Conservation (phyloP, 2,329 filamentous ascomycete species). For the Aspergillus clavatus region DNA sequence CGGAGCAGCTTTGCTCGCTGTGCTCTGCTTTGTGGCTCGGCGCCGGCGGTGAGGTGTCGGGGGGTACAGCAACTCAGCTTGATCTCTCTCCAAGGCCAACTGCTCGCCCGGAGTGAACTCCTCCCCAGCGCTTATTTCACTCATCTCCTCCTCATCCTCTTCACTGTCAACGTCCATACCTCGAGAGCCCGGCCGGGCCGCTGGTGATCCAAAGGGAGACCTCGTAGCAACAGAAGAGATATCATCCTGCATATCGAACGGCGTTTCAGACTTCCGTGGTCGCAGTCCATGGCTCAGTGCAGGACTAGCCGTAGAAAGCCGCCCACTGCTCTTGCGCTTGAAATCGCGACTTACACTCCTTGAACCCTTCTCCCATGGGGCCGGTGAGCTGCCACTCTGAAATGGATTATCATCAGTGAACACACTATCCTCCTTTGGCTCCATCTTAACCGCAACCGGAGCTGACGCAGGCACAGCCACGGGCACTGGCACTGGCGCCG, state of each 20-base stretch:
- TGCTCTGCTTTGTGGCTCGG: constrained; percentile 35
- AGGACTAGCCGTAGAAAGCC: constrained; percentile 34
- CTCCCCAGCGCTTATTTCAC: constrained; percentile 64
- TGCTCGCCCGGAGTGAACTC: constrained; percentile 93
- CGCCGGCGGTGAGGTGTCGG: constrained; percentile 17
- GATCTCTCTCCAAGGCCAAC: constrained; percentile 69
- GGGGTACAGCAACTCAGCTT: constrained; percentile 45
- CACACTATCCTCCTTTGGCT: constrained; percentile 53
- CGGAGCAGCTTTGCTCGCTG: constrained; percentile 58
- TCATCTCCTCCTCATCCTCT: constrained; percentile 44
- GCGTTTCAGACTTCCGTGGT: constrained; percentile 30
- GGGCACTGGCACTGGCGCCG: constrained; percentile 35
- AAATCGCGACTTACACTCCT: constrained; percentile 31
- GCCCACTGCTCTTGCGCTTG: constrained; percentile 49
- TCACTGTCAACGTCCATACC: constrained; percentile 38
- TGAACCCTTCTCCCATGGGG: constrained; percentile 44
- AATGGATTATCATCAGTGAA: constrained; percentile 93
- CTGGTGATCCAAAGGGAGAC: constrained; percentile 55
- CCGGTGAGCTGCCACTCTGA: constrained; percentile 74
- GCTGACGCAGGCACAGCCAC: constrained; percentile 35
- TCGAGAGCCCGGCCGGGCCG: constrained; percentile 29
- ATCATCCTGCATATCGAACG: constrained; percentile 45
- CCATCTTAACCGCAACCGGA: constrained; percentile 40
- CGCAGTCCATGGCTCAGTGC: constrained; percentile 23
- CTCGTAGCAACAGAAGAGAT: constrained; percentile 52